Evolutionary conservation across 2,329 filamentous ascomycete genomes (phyloP).

Genomic region (Incumbomyces delicatus): DNA sequence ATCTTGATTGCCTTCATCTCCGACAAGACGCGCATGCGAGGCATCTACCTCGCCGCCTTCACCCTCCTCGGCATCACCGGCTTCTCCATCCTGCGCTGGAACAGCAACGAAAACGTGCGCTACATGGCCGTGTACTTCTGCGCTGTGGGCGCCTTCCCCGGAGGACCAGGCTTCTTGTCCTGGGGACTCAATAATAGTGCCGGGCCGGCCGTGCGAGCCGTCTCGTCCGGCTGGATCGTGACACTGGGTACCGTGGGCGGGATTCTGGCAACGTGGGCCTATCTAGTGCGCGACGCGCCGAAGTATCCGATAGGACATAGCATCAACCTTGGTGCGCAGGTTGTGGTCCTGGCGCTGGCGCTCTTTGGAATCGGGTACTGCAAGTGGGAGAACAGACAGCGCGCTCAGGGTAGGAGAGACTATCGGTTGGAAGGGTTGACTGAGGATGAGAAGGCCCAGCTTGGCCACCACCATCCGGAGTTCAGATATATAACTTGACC

Average conservation of each 20-base stretch:
- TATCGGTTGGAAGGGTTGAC: conserved; percentile 27
- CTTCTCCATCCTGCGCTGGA: conserved; percentile 53
- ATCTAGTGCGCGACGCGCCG: conserved; percentile 32
- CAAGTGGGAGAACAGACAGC: conserved; percentile 24
- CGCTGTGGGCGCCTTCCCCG: conserved; percentile 67
- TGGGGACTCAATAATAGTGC: conserved; percentile 63
- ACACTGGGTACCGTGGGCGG: conserved; percentile 71
- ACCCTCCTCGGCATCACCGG: conserved; percentile 52
- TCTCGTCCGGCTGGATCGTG: conserved; percentile 67
- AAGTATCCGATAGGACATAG: conserved; percentile 43
- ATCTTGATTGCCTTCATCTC: conserved; percentile 53
- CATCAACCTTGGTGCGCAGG: conserved; percentile 35
- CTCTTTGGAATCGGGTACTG: conserved; percentile 17
- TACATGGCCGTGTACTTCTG: conserved; percentile 78
- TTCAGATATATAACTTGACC: conserved; percentile 5
- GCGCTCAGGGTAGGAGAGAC: conserved; percentile 21
- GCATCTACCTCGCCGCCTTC: conserved; percentile 47
- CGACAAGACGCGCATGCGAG: conserved; percentile 56
- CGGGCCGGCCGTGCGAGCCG: conserved; percentile 59
- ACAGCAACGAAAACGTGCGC: conserved; percentile 49
- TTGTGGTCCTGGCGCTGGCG: conserved; percentile 13
- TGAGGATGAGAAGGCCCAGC: conserved; percentile 21
- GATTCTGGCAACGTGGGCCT: conserved; percentile 56
- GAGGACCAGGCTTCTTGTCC: conserved; percentile 81
- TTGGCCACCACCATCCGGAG: conserved; percentile 29